Conservation (phyloP, 2,329 filamentous ascomycete genomes). For the Akanthomyces lecanii region DNA sequence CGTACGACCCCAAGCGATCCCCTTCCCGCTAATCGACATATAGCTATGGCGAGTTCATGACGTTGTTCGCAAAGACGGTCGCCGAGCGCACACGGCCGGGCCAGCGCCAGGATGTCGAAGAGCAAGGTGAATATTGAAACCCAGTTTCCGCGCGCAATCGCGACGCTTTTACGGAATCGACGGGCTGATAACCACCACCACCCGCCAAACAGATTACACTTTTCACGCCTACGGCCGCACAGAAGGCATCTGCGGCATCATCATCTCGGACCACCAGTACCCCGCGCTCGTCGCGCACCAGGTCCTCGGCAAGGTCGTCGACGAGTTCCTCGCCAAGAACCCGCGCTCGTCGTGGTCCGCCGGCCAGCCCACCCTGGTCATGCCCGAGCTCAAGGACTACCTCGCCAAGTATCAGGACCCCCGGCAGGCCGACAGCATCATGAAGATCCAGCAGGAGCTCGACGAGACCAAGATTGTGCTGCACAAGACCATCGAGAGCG, state of each 20-base stretch:
- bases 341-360: slow-evolving; percentile 64
- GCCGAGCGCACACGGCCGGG: slow-evolving; percentile 80
- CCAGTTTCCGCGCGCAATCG: background rate
- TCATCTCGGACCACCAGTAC: slow-evolving; percentile 74
- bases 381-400: slow-evolving; percentile 78
- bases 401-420: slow-evolving; percentile 75
- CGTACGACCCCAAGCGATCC: background rate
- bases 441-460: slow-evolving; percentile 93
- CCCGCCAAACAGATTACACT: slow-evolving; percentile 56
- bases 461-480: slow-evolving; percentile 97
- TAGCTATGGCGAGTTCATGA: slow-evolving; percentile 65
- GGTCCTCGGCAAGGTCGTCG: slow-evolving; percentile 78
- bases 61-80: slow-evolving; percentile 79
- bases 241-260: slow-evolving; percentile 70
- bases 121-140: slow-evolving; percentile 54
- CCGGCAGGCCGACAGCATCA: slow-evolving; percentile 81
- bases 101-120: slow-evolving; percentile 79
- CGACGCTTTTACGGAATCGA: background rate
- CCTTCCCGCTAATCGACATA: slow-evolving; percentile 18
- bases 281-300: slow-evolving; percentile 77
- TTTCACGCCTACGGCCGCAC: slow-evolving; percentile 76
- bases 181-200: background rate
- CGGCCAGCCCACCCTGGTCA: slow-evolving; percentile 50
- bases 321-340: slow-evolving; percentile 78
- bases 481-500: slow-evolving; percentile 92